These are phyloP conservation scores for Cymbopogon citratus DNA, from an alignment of 176 grass and related monocot genomes.

Conservation along the genomic window DNA sequence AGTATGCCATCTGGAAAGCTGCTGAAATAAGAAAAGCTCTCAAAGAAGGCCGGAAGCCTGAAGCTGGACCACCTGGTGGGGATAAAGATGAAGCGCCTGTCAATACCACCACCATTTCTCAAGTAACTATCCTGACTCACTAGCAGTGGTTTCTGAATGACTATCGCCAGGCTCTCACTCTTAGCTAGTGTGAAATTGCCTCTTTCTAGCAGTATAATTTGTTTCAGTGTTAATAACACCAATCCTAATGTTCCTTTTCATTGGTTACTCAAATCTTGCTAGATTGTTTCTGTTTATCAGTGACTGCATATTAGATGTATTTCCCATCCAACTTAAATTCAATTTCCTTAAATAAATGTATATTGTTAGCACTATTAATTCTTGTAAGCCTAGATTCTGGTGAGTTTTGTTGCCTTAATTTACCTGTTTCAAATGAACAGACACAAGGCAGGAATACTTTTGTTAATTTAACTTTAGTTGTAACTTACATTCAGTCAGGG, in stretches of 20 bases:
- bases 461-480: neutral
- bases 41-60: conserved; percentile 89
- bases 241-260: neutral
- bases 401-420: neutral
- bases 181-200: neutral
- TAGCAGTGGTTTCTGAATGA: neutral
- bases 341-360: neutral
- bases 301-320: neutral
- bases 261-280: neutral
- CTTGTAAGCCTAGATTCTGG: neutral
- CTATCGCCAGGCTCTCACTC: neutral
- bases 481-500: neutral
- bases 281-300: neutral
- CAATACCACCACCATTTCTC: conserved; percentile 21
- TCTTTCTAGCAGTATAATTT: neutral
- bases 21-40: conserved; percentile 97
- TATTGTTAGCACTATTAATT: neutral
- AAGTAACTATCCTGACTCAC: conserved; percentile 40
- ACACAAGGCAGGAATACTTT: neutral
- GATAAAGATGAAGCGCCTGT: conserved; percentile 57
- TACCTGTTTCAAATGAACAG: neutral
- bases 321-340: neutral
- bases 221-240: conserved; percentile 4
- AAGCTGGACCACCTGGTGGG: conserved; percentile 87
- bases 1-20: conserved; percentile 97